These are phyloP conservation scores for Cystobasidium slooffiae DNA, from an alignment of 1,284 basidiomycete genomes.

Conservation along the genomic window DNA sequence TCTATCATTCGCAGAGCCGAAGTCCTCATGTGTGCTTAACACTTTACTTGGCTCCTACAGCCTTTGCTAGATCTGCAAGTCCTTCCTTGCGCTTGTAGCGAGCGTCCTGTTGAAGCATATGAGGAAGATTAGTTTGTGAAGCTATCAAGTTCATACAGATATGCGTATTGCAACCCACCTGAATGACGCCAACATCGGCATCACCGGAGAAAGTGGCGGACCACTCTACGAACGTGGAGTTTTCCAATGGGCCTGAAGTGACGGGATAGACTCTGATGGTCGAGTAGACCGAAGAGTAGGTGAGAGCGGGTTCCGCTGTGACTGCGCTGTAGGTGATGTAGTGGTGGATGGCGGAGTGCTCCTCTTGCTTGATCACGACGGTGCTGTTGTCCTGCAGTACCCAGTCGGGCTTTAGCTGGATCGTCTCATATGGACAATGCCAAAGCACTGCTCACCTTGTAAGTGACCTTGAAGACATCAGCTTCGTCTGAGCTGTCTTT, in stretches of 20 bases:
- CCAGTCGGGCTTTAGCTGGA: neutral
- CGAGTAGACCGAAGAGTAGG: slow-evolving; percentile 53
- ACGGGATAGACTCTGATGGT: slow-evolving; percentile 53
- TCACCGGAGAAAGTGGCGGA: slow-evolving; percentile 52
- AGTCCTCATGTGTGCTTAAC: neutral
- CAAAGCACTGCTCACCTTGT: slow-evolving; percentile 45
- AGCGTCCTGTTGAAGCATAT: slow-evolving; percentile 49
- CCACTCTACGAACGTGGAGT: slow-evolving; percentile 53
- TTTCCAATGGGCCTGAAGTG: slow-evolving; percentile 51
- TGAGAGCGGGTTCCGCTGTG: slow-evolving; percentile 52
- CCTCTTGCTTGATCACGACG: slow-evolving; percentile 54
- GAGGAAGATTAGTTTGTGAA: neutral
- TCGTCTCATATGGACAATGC: no score
- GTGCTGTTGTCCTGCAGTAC: slow-evolving; percentile 33
- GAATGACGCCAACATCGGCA: slow-evolving; percentile 48
- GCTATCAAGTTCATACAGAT: neutral
- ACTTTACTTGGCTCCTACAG: slow-evolving; percentile 34
- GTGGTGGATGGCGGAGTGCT: slow-evolving; percentile 52
- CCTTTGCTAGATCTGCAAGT: slow-evolving; percentile 54
- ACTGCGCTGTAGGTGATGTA: slow-evolving; percentile 54
- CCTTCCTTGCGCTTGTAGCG: slow-evolving; percentile 54
- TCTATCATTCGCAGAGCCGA: neutral
- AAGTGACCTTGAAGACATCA: slow-evolving; percentile 48
- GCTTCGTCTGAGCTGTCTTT: slow-evolving; percentile 44
- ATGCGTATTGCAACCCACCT: neutral